Conservation (phyloP, 1,284 basidiomycete species). For the Pseudozyma sp. region DNA sequence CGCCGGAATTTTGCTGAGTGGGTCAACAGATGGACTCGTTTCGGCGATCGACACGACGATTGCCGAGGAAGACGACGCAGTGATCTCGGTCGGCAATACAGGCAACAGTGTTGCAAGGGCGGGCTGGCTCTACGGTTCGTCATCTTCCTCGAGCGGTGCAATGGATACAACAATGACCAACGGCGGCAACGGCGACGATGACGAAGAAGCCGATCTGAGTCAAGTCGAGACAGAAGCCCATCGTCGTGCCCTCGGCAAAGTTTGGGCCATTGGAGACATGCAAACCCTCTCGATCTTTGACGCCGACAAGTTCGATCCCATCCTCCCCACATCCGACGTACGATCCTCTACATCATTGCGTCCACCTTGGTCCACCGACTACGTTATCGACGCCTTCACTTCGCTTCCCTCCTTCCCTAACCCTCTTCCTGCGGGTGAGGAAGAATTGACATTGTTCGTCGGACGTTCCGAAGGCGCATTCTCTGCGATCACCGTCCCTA, state of each 20-base stretch:
- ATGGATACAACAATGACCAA: conserved; percentile 29
- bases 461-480: conserved; percentile 45
- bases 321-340: conserved; percentile 45
- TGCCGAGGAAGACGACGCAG: conserved; percentile 65
- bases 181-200: conserved; percentile 1
- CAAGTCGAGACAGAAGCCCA: conserved; percentile 41
- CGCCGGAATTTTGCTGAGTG: conserved; percentile 55
- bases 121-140: conserved; percentile 54
- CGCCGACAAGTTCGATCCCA: conserved; percentile 62
- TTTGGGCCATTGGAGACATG: conserved; percentile 66
- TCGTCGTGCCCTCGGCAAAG: conserved; percentile 50
- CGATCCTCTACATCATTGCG: conserved; percentile 50
- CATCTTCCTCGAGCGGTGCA: conserved; percentile 1
- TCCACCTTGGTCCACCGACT: conserved; percentile 64
- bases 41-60: conserved; percentile 58
- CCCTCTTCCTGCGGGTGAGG: neutral
- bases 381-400: conserved; percentile 59
- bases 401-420: conserved; percentile 32
- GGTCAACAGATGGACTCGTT: conserved; percentile 63
- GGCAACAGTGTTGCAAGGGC: conserved; percentile 60
- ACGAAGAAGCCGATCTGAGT: conserved; percentile 30
- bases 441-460: conserved; percentile 33
- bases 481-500: conserved; percentile 29
- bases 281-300: conserved; percentile 65
- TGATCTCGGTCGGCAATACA: conserved; percentile 63